Percentiles rank a stretch among this genome's conserved stretches.
Conservation (phyloP, 2,329 filamentous ascomycete genomes). For the Cytospora piceae region DNA sequence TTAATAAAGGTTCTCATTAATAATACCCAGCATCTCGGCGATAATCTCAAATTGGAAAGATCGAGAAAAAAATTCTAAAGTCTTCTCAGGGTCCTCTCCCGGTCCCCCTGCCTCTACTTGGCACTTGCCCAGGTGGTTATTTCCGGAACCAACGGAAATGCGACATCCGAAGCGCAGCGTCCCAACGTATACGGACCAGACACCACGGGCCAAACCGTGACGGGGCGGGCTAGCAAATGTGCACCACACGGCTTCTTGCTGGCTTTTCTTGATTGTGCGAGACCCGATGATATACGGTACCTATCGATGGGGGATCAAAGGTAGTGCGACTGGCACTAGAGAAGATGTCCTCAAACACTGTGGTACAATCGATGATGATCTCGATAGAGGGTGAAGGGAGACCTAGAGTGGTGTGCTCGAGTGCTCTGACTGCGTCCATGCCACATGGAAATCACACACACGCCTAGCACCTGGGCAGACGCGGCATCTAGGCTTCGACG, state of each 20-base stretch:
- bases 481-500: background rate
- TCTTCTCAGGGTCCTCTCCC: conserved; percentile 19
- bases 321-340: conserved; percentile 14
- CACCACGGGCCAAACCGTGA: background rate
- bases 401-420: too few relatives aligned
- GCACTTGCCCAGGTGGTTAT: conserved; percentile 7
- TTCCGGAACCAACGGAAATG: conserved; percentile 7
- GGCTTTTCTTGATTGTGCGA: conserved; percentile 2
- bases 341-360: background rate
- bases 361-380: background rate
- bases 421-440: too few relatives aligned
- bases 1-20: conserved; percentile 1
- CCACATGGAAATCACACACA: too few relatives aligned
- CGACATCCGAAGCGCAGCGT: background rate
- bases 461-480: too few relatives aligned
- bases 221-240: background rate
- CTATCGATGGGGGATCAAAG: background rate
- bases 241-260: conserved; percentile 14
- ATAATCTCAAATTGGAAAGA: conserved; percentile 4
- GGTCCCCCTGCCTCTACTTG: background rate
- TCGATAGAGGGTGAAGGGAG: too few relatives aligned
- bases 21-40: conserved; percentile 12
- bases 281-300: conserved; percentile 4
- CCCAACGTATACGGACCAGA: background rate
- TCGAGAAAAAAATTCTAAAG: background rate